phyloP scores from a whole-genome alignment of 139 green algal species.

The Tetradesmus obliquus region DNA sequence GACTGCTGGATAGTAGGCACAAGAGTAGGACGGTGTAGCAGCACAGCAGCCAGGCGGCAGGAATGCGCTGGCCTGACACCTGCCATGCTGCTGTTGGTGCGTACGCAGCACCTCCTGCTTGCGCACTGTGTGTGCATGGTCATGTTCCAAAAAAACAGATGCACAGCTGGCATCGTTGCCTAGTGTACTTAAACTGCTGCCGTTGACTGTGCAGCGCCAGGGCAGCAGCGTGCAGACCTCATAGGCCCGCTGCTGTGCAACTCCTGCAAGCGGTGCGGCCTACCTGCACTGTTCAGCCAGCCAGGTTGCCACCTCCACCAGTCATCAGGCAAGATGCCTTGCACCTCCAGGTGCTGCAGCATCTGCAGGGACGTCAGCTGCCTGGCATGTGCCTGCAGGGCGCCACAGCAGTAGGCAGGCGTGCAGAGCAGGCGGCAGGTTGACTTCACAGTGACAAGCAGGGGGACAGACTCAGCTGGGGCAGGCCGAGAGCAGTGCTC shows the following conservation, averaged over 20 bases:
- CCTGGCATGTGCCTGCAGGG: not conserved
- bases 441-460: not conserved
- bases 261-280: not conserved
- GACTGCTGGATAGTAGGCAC: no score
- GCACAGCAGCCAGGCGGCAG: no score
- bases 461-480: not conserved
- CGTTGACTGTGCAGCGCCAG: not conserved
- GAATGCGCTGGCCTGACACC: not conserved
- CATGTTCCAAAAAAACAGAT: no score
- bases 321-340: constrained; percentile 5
- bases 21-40: no score
- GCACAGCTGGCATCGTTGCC: no score
- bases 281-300: not conserved
- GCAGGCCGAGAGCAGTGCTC: not conserved
- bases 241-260: not conserved
- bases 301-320: not conserved
- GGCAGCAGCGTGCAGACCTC: not conserved
- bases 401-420: not conserved
- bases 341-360: constrained; percentile 7
- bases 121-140: no score
- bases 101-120: not conserved
- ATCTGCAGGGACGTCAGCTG: not conserved
- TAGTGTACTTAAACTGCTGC: not conserved
- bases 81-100: not conserved
- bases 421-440: not conserved